Conservation (phyloP, 2,329 filamentous ascomycete genomes). For the Leptographium radiaticola region DNA sequence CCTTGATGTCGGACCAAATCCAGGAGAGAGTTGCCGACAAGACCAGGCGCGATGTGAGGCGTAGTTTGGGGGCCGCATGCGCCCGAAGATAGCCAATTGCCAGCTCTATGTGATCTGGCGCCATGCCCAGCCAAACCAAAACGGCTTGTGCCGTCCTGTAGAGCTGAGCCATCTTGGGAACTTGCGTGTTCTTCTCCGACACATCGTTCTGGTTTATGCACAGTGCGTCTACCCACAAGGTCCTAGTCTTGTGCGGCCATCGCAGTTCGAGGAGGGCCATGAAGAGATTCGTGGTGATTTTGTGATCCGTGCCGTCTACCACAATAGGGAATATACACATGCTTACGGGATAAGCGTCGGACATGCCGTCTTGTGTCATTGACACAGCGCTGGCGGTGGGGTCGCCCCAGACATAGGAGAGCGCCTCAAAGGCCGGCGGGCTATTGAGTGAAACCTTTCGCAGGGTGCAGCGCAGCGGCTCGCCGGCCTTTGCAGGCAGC, state of each 20-base stretch:
- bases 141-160: not conserved
- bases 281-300: not conserved
- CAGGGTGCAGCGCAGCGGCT: not conserved
- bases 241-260: not conserved
- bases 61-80: not conserved
- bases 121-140: not conserved
- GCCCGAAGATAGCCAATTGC: not conserved
- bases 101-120: not conserved
- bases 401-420: conserved; percentile 1
- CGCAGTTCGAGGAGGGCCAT: not conserved
- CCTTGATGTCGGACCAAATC: not conserved
- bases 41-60: not conserved
- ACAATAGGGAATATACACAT: not conserved
- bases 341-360: not conserved
- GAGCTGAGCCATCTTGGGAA: not conserved
- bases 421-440: not conserved
- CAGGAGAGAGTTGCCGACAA: not conserved
- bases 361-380: not conserved
- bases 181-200: not conserved
- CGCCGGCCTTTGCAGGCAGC: not conserved
- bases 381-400: not conserved
- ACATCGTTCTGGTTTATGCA: not conserved
- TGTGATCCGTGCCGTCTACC: not conserved
- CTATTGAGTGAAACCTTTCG: not conserved
- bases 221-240: not conserved